These are phyloP conservation scores for Aspergillus brunneoviolaceus DNA, from an alignment of 2,329 filamentous ascomycete species.

Conservation along the genomic window DNA sequence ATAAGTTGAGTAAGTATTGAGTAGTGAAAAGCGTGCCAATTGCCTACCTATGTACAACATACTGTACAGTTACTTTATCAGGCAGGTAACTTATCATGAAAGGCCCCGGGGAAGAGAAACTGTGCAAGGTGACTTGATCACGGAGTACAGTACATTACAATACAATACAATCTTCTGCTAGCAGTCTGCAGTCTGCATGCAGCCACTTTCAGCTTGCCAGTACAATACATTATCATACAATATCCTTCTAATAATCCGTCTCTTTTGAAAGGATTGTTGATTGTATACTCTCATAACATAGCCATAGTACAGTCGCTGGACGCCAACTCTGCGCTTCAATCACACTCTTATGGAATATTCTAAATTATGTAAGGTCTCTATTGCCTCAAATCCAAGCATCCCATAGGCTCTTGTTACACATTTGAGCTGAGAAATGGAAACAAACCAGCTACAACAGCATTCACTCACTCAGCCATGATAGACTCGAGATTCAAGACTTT, in stretches of 20 bases:
- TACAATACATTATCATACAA: too few relatives aligned
- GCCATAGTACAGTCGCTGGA: not conserved
- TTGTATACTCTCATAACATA: not conserved
- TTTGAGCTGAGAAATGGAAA: not conserved
- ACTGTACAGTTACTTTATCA: too few relatives aligned
- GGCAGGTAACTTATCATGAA: too few relatives aligned
- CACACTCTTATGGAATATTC: not conserved
- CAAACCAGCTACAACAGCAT: not conserved
- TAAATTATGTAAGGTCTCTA: not conserved
- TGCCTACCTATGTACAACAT: too few relatives aligned
- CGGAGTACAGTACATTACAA: not conserved
- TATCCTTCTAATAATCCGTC: too few relatives aligned
- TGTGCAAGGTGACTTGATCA: too few relatives aligned
- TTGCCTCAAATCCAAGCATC: not conserved
- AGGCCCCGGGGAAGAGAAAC: too few relatives aligned
- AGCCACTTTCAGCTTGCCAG: too few relatives aligned
- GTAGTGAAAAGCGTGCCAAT: too few relatives aligned
- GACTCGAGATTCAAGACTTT: not conserved
- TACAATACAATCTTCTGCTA: not conserved
- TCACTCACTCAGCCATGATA: not conserved
- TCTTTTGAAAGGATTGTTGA: too few relatives aligned
- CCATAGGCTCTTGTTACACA: not conserved
- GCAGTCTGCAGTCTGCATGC: too few relatives aligned
- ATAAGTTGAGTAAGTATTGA: not conserved
- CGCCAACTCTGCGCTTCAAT: not conserved